Base-by-base conservation (phyloP, 495 filamentous ascomycete genomes). In the Cenococcum geophilum region DNA sequence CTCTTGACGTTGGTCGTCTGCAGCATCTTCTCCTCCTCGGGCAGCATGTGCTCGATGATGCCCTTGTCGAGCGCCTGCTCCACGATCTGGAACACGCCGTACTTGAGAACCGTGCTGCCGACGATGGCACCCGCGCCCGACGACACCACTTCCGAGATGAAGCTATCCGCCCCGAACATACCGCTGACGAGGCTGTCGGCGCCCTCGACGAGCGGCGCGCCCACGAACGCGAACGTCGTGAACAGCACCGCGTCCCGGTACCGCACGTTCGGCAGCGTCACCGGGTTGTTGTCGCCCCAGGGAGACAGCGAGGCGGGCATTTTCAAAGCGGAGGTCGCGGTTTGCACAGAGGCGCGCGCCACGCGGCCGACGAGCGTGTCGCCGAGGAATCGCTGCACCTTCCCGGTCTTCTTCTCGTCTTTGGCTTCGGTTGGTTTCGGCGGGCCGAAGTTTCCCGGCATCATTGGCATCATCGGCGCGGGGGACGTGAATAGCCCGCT, bases 1-100 rank as follows among this genome's bases (percentile, higher is more conserved):
- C 73, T 76, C 58, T 74, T 73, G 52, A 73, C 75, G 55, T 58
- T 68, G 1, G 68, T 74, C 27, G 74, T 76, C 25, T 63, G 60
- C 18, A 76, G 53, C 66, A 75, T 76, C 59, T 76, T 76, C 65
- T 76, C 74, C 58, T 76, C 74, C 51, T 76, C 74, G 11, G 74
- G 74, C 34, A 76, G 63, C 43, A 76, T 72, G 21, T 76, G 68
- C 56, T 76, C 74, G 11, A 76, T 48, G 25, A 76, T 55, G n/a
- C 72, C 74, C 63, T 76, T 76, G 52, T 76, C 74, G 57, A 76
- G 72, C 5, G 74, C 74, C 52, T 76, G 74, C 59, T 76, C 74
- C 8, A 76, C 64, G 50, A 76, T 73, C 50, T 76, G 74, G 58
- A 74, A 76, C 0, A 76, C 67, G 45, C 71, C 65, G 36, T 75